These are phyloP conservation scores for Pythium myriotylum DNA, from an alignment of 352 stramenopile species.

Conservation along the genomic window DNA sequence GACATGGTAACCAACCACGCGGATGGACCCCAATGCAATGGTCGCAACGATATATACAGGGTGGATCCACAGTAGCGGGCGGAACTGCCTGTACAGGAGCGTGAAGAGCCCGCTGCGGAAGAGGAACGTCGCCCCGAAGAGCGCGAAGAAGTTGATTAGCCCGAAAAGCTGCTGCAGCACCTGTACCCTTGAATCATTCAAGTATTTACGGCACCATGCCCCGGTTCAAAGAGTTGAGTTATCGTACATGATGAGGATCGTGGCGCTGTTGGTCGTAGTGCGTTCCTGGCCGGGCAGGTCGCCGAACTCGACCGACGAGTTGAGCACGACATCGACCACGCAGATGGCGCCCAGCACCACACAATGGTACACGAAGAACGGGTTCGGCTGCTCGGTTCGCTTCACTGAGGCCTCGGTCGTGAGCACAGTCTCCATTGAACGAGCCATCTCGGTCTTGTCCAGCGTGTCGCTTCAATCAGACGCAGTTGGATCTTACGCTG, in stretches of 20 bases:
- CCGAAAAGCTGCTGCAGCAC: slow-evolving; percentile 64
- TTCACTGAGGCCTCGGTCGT: not conserved
- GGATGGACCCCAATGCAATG: slow-evolving; percentile 38
- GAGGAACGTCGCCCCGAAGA: slow-evolving; percentile 67
- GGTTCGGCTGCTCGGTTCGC: slow-evolving; percentile 13
- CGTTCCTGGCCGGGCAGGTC: slow-evolving; percentile 42
- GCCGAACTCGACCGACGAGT: slow-evolving; percentile 62
- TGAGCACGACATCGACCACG: slow-evolving; percentile 60
- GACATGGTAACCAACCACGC: slow-evolving; percentile 34
- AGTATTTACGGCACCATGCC: too few species aligned
- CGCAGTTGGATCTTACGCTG: not conserved
- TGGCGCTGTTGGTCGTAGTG: slow-evolving; percentile 33
- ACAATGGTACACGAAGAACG: slow-evolving; percentile 47
- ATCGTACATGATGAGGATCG: slow-evolving; percentile 55
- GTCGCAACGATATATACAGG: slow-evolving; percentile 56
- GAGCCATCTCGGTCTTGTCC: too few species aligned
- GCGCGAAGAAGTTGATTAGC: slow-evolving; percentile 55
- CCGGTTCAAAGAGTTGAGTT: too few species aligned
- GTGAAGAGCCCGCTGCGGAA: slow-evolving; percentile 72
- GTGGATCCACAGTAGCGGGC: slow-evolving; percentile 43
- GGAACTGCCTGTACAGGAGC: slow-evolving; percentile 62
- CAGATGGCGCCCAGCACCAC: slow-evolving; percentile 45
- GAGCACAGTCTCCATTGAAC: too few species aligned
- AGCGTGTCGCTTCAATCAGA: slow-evolving; percentile 21
- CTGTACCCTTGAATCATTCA: slow-evolving; percentile 53